Base-by-base conservation (phyloP, 345 rosid species). In the Linum usitatissimum region DNA sequence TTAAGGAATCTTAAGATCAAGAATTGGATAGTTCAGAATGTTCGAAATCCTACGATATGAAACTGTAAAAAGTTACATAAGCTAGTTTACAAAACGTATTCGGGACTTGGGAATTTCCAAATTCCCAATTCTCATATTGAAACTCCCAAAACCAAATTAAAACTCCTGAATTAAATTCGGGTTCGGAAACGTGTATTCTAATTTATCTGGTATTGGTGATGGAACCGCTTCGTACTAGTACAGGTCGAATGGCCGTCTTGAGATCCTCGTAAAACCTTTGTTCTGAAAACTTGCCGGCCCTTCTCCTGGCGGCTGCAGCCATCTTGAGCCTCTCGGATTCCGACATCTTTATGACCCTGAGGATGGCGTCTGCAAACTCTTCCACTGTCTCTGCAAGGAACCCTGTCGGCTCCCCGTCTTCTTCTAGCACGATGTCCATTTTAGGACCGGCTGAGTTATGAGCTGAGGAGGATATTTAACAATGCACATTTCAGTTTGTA, bases 401-500 rank as follows among this genome's bases (percentile, higher is more conserved):
- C 60, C 99, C 97, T 0, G 96, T 87, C 74, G 76, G 79, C 65
- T 78, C 73, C 28, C 94, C 92, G 5, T 87, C 85, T 79, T 93
- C 97, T 74, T 87, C 95, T 60, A 86, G 69, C 58, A 90, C 92
- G 64, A 93, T 87, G 71, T 90, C 96, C 99, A 93, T 90, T 67
- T 82, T 87, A 2, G 97, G 97, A 19, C 97, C 95, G 42, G 96
- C 99, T 3, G 97, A 87, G 70, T 87, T 84, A 64, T 93, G 90
- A 83, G 92, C 97, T 93, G 81, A 68, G 64, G 30, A 64, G 54
- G 21, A 28, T 0, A 10, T 12, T 10, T 1, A 12, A 15, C 30
- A n/a, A 14, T 4, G 21, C 54, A 13, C 53, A 15, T 5, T 42
- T 10, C 3, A 10, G 17, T 45, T 45, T 17, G 4, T 34, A 7